Conservation (phyloP, 2,329 filamentous ascomycete genomes). For the Rutstroemia sp. region DNA sequence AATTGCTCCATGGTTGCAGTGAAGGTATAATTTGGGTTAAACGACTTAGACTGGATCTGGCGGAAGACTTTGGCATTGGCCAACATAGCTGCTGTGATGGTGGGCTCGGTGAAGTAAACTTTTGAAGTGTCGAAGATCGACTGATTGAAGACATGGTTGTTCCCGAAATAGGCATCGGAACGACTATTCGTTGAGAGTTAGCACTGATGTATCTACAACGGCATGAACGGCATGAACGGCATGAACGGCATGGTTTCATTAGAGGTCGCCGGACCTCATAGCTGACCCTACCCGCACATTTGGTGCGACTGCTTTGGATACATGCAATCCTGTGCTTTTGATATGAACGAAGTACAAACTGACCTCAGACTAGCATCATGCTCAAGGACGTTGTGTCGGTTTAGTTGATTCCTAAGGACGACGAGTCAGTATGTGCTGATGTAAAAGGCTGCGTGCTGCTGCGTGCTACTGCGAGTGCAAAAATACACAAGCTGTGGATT, state of each 20-base stretch:
- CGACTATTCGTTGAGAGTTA: conserved; percentile 31
- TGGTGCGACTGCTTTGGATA: too few species aligned
- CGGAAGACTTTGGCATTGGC: background rate
- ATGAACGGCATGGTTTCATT: conserved; percentile 21
- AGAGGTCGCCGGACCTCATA: too few species aligned
- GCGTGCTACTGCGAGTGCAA: background rate
- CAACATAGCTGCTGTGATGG: background rate
- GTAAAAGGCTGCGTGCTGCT: too few species aligned
- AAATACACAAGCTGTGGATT: background rate
- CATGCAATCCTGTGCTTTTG: too few species aligned
- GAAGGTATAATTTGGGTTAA: background rate
- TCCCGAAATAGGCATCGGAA: conserved; percentile 42
- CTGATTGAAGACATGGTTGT: conserved; percentile 45
- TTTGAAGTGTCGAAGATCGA: conserved; percentile 32
- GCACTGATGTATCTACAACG: conserved; percentile 35
- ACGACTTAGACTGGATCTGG: background rate
- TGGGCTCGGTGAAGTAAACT: background rate
- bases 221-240: conserved; percentile 26
- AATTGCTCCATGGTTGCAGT: background rate
- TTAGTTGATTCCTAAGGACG: conserved; percentile 18
- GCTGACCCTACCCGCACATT: too few species aligned
- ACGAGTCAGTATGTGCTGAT: background rate
- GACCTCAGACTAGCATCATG: background rate
- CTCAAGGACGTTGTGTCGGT: background rate
- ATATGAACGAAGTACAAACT: conserved; percentile 15